These are phyloP conservation scores for Pneumocystis carinii DNA, from an alignment of 1,139 yeast genomes.

Conservation along the genomic window DNA sequence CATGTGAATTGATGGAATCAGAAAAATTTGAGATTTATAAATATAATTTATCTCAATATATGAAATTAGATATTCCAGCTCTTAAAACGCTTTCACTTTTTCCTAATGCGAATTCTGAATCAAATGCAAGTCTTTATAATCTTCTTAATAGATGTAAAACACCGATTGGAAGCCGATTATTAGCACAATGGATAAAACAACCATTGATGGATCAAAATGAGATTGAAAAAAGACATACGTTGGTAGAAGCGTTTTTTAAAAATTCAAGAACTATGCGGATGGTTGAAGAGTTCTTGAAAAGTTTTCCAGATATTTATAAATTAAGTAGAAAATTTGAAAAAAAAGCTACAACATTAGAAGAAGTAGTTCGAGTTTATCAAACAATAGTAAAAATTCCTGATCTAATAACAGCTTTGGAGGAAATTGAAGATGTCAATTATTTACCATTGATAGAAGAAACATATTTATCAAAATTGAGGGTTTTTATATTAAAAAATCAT, in stretches of 20 bases:
- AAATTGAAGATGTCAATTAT: conserved; percentile 17
- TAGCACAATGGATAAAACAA: conserved; percentile 91
- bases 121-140: conserved; percentile 57
- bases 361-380: conserved; percentile 81
- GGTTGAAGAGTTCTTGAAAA: conserved; percentile 48
- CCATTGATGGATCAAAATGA: conserved; percentile 54
- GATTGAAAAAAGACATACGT: conserved; percentile 52
- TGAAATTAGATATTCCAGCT: conserved; percentile 86
- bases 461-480: conserved; percentile 2
- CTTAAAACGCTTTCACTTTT: conserved; percentile 74
- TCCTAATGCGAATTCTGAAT: conserved; percentile 40
- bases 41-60: conserved; percentile 59
- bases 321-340: conserved; percentile 49
- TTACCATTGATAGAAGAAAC: background rate
- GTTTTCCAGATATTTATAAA: conserved; percentile 72
- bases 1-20: conserved; percentile 40
- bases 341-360: conserved; percentile 50
- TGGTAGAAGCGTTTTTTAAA: conserved; percentile 59
- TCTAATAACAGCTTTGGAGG: conserved; percentile 38
- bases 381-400: conserved; percentile 58
- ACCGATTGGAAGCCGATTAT: conserved; percentile 65
- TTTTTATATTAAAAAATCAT: conserved; percentile 10
- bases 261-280: conserved; percentile 52
- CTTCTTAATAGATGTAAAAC: conserved; percentile 77
- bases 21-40: conserved; percentile 39